These are phyloP conservation scores for Golovinomyces cichoracearum DNA, from an alignment of 2,329 filamentous ascomycete genomes.

Conservation along the genomic window DNA sequence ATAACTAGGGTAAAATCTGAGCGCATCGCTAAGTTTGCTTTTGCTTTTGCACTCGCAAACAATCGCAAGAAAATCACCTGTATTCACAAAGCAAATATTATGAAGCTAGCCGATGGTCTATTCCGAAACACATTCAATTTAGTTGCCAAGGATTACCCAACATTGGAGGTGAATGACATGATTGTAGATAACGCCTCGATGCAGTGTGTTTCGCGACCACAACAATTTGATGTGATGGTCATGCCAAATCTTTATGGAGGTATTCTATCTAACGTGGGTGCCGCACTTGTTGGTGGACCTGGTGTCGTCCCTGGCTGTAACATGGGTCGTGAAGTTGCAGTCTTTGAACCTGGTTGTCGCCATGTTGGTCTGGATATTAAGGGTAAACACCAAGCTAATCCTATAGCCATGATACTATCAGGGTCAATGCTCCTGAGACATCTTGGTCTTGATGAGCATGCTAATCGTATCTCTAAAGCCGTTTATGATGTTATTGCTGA, in stretches of 20 bases:
- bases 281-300: conserved; percentile 84
- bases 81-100: conserved; percentile 99
- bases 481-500: conserved; percentile 58
- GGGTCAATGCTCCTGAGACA: conserved; percentile 94
- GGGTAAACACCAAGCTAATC: conserved; percentile 98
- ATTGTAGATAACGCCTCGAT: conserved; percentile 99
- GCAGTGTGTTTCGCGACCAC: conserved; percentile 87
- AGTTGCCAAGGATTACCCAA: conserved; percentile 83
- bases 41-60: conserved; percentile 93
- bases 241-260: conserved; percentile 99
- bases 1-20: conserved; percentile 98
- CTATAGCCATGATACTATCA: conserved; percentile 80
- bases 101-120: conserved; percentile 97
- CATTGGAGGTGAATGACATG: conserved; percentile 93
- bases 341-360: conserved; percentile 96
- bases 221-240: conserved; percentile 99
- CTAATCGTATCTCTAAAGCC: conserved; percentile 88
- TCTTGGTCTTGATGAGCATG: conserved; percentile 89
- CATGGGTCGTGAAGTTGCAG: conserved; percentile 94
- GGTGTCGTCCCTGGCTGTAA: conserved; percentile 97
- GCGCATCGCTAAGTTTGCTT: conserved; percentile 97
- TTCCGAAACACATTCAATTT: conserved; percentile 95
- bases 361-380: conserved; percentile 99
- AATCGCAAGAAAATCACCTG: conserved; percentile 98
- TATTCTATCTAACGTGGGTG: conserved; percentile 96